phyloP scores from a whole-genome alignment of 805 yeast species.

The Yamadazyma insecticola region DNA sequence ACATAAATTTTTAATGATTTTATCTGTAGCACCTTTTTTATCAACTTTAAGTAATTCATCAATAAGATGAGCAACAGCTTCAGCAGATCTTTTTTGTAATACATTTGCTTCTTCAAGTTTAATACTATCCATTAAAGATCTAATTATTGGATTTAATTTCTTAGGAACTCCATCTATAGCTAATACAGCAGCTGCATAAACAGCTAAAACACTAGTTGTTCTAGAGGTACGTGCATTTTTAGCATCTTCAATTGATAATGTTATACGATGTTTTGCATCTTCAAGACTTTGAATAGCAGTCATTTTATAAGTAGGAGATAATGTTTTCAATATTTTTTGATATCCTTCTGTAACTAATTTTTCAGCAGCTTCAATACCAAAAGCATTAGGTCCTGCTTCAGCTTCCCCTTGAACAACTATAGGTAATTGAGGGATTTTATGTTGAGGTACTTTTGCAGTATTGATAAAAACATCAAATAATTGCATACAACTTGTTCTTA shows the following conservation, averaged over 20 bases:
- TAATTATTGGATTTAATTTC: conserved; percentile 82
- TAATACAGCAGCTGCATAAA: conserved; percentile 71
- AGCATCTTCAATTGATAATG: conserved; percentile 66
- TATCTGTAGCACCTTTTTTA: conserved; percentile 76
- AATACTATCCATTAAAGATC: conserved; percentile 88
- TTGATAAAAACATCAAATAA: conserved; percentile 73
- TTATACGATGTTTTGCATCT: conserved; percentile 69
- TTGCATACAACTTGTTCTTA: conserved; percentile 84
- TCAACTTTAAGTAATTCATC: conserved; percentile 49
- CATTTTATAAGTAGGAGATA: conserved; percentile 69
- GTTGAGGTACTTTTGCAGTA: conserved; percentile 65
- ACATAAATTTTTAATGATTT: conserved; percentile 84
- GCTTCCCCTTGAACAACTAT: conserved; percentile 90
- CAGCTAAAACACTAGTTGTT: conserved; percentile 60
- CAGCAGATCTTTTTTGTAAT: conserved; percentile 70
- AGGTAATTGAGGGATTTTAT: conserved; percentile 76
- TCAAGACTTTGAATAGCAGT: conserved; percentile 68
- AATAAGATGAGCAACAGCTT: conserved; percentile 61
- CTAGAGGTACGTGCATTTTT: conserved; percentile 46
- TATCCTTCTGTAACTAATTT: conserved; percentile 59
- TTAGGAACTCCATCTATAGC: conserved; percentile 67
- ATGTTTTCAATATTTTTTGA: conserved; percentile 54
- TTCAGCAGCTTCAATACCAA: conserved; percentile 74
- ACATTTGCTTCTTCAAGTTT: conserved; percentile 65
- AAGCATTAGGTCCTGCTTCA: conserved; percentile 93